Evolutionary conservation across 441 rosid species (phyloP), one percentile per base, ranked within the genome.

Genomic region (Capsella rubella): DNA sequence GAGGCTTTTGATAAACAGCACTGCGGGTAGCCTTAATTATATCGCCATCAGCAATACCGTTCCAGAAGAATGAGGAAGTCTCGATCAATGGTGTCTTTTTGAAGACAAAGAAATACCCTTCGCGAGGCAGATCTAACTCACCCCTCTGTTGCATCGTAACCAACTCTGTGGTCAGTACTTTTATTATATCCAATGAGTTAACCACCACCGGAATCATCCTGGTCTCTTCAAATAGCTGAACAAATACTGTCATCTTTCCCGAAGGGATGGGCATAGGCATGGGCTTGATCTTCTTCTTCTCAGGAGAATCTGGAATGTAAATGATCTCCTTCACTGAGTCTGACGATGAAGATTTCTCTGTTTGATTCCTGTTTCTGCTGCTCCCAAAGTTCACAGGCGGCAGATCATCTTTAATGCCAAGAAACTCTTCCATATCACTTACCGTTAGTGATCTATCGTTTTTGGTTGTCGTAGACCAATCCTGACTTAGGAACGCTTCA

Each of bases 191-290:
- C 6, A 6, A 6, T 34, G 37, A 2, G 37, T 34, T 34, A 34
- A 34, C 37, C 37, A 89, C 90, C 66, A 89, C 82, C 0, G 87
- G 85, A 40, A 90, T 78, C 79, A 71, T 86, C 80, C 73, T 85
- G 0, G 82, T 85, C 70, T 86, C 2, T 53, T 83, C 3, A 74
- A 83, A 72, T 84, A 88, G 57, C 79, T 80, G 16, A 77, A 92
- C 87, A 89, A 85, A 80, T 71, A 94, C n/a, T 81, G 59, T 86
- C 83, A 90, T 42, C 76, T 81, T 90, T 82, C 71, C 79, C 1
- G 35, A 32, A 5, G 35, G 35, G 35, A 32, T 32, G 35, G 35
- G 25, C 25, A 21, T 21, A 21, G 25, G 25, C 25, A 21, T 21
- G 25, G 25, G 2, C 25, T 29, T 1, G 13, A 15, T 32, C 42